phyloP scores from a whole-genome alignment of 148 eudicot genomes.

The Agrostemma githago region DNA sequence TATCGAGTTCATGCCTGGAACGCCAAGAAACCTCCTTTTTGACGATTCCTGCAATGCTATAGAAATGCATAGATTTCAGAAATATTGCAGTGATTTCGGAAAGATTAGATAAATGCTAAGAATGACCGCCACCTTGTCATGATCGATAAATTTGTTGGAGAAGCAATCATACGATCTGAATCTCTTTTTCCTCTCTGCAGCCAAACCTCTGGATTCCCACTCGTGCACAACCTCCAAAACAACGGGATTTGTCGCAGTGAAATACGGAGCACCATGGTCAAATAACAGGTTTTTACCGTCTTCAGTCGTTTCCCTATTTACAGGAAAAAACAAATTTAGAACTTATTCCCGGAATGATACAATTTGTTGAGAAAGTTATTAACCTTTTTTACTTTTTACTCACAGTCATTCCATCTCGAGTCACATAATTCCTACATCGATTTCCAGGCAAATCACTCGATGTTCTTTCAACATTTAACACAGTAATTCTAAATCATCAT shows the following conservation, averaged over 20 bases:
- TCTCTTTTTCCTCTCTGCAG: constrained; percentile 77
- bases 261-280: constrained; percentile 95
- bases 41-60: constrained; percentile 48
- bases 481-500: background rate
- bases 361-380: background rate
- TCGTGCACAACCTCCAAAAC: constrained; percentile 49
- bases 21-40: constrained; percentile 71
- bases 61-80: background rate
- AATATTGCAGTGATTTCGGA: background rate
- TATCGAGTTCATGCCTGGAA: constrained; percentile 94
- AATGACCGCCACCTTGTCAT: constrained; percentile 44
- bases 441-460: background rate
- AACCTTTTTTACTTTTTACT: background rate
- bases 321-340: background rate
- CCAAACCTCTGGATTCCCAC: constrained; percentile 83
- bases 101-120: background rate
- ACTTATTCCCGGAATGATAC: background rate
- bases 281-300: constrained; percentile 76
- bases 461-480: background rate
- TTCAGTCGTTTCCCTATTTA: constrained; percentile 56
- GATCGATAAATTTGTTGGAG: constrained; percentile 47
- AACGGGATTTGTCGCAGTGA: constrained; percentile 46
- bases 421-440: background rate
- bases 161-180: constrained; percentile 66
- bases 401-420: background rate